Evolutionary conservation across 2,329 filamentous ascomycete genomes (phyloP).

Genomic region (Bipolaris victoriae): DNA sequence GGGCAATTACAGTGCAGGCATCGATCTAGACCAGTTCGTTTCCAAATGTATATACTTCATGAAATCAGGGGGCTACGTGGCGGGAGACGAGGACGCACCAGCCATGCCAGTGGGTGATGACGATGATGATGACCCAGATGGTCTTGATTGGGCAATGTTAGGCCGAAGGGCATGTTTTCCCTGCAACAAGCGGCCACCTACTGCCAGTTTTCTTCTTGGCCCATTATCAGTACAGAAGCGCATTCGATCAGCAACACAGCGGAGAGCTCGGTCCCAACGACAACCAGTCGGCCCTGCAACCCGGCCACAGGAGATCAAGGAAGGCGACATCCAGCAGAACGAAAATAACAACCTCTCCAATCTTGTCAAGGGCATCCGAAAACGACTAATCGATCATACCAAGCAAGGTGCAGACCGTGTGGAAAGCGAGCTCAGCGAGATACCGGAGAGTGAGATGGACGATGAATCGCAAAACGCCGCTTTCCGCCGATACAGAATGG

Average conservation of each 20-base stretch:
- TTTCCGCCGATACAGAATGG: constrained; percentile 70
- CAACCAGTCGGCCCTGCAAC: constrained; percentile 71
- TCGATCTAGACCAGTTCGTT: constrained; percentile 91
- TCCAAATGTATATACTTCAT: constrained; percentile 90
- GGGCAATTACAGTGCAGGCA: constrained; percentile 73
- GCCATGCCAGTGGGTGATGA: constrained; percentile 59
- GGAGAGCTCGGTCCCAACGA: constrained; percentile 72
- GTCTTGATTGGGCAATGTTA: constrained; percentile 83
- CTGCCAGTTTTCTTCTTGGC: constrained; percentile 84
- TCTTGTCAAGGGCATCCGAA: constrained; percentile 77
- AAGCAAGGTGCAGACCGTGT: constrained; percentile 50
- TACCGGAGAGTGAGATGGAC: constrained; percentile 33
- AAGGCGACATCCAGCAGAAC: constrained; percentile 74
- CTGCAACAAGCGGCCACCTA: constrained; percentile 72
- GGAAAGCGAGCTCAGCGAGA: constrained; percentile 42
- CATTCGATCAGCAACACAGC: constrained; percentile 68
- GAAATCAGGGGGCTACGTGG: constrained; percentile 63
- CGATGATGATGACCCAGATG: constrained; percentile 70
- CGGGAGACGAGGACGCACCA: constrained; percentile 58
- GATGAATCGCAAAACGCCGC: constrained; percentile 55
- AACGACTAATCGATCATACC: constrained; percentile 59
- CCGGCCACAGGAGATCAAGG: constrained; percentile 76
- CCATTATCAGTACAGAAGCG: constrained; percentile 90
- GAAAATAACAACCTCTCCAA: constrained; percentile 80
- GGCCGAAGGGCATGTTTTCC: constrained; percentile 79